Evolutionary conservation across 139 green algal species (phyloP).

Genomic region (Coelastrella sp.): DNA sequence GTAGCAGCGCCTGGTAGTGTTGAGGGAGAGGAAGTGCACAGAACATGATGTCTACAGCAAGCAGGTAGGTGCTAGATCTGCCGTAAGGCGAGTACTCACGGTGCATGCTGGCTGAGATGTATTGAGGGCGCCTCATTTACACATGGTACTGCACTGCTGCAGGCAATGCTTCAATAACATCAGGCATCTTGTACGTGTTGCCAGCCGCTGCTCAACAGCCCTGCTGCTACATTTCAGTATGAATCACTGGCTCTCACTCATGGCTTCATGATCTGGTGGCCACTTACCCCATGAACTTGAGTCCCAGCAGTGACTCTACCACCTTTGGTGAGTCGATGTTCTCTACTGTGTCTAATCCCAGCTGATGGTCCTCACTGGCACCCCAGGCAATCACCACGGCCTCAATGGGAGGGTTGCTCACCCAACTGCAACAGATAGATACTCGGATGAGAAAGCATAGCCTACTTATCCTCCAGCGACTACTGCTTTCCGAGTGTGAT

Average conservation of each 20-base stretch:
- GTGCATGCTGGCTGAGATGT: too few species aligned
- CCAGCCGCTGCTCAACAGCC: not conserved
- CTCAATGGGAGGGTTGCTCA: constrained; percentile 78
- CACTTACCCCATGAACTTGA: constrained; percentile 66
- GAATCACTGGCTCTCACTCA: not conserved
- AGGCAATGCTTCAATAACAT: not conserved
- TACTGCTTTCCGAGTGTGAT: too few species aligned
- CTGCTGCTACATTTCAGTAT: not conserved
- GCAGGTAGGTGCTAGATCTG: too few species aligned
- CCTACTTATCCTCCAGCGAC: too few species aligned
- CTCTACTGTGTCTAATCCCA: constrained; percentile 59
- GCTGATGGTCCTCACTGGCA: constrained; percentile 87
- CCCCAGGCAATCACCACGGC: constrained; percentile 91
- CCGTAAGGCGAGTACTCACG: too few species aligned
- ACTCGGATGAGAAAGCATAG: too few species aligned
- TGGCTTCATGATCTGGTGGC: not conserved
- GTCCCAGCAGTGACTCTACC: constrained; percentile 82
- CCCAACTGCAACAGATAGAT: constrained; percentile 47
- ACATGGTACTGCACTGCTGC: too few species aligned
- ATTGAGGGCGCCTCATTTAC: too few species aligned
- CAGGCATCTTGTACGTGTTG: not conserved
- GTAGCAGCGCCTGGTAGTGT: not conserved
- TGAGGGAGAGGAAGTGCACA: not conserved
- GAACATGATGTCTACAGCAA: too few species aligned
- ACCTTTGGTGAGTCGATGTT: constrained; percentile 73